These are phyloP conservation scores for Ascochyta koolunga DNA, from an alignment of 2,329 filamentous ascomycete genomes.

Conservation along the genomic window DNA sequence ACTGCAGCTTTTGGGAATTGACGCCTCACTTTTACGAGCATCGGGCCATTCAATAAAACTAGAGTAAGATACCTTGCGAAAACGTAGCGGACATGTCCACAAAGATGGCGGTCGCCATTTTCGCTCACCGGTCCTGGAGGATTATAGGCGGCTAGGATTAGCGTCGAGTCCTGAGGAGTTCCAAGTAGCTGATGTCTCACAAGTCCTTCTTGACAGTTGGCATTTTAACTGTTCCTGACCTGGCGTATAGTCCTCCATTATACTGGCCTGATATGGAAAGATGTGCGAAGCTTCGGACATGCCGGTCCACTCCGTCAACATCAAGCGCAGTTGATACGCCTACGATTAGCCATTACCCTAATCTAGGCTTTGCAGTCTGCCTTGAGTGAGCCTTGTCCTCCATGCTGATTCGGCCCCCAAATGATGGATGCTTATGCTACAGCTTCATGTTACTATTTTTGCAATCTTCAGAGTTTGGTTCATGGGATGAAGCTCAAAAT, in stretches of 20 bases:
- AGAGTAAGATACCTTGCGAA: not conserved
- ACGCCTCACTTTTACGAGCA: not conserved
- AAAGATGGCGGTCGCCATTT: not conserved
- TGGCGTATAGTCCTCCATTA: not conserved
- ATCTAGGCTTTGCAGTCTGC: not conserved
- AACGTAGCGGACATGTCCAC: not conserved
- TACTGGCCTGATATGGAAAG: not conserved
- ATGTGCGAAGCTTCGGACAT: not conserved
- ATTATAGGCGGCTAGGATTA: not conserved
- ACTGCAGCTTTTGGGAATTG: not conserved
- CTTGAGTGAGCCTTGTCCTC: not conserved
- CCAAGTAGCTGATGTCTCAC: not conserved
- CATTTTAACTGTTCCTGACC: not conserved
- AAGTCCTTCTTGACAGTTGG: not conserved
- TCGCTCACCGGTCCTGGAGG: constrained; percentile 1
- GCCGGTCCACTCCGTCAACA: not conserved
- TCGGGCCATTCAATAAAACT: not conserved
- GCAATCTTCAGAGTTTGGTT: not conserved
- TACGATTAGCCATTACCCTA: not conserved
- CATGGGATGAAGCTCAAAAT: constrained; percentile 1
- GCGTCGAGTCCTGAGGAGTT: not conserved
- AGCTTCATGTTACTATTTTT: not conserved
- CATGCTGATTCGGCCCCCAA: constrained; percentile 3
- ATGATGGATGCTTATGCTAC: not conserved
- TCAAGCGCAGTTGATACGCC: not conserved